Base-by-base conservation (phyloP, 805 yeast genomes). In the Schizosaccharomyces lindneri region DNA sequence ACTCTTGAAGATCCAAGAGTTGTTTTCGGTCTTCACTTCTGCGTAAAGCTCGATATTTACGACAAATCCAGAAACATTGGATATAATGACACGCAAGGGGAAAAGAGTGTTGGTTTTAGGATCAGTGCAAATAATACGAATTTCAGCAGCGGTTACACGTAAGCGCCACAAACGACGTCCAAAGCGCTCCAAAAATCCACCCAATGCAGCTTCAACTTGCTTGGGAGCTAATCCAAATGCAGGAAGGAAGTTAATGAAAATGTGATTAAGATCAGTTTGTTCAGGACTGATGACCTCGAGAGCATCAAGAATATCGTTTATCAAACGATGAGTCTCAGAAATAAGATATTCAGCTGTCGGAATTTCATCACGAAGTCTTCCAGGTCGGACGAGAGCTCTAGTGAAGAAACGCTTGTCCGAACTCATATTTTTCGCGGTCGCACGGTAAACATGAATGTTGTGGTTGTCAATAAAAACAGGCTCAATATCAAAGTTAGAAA, bases 191-290 rank as follows among this genome's bases (percentile, higher is more conserved):
- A 93, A 78, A 81, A 93, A 93, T 24, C 96, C 94, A 66, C 95
- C 97, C 73, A 93, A 89, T 3, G 98, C 97, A 65, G 87, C 88
- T 74, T 90, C 96, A 64, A 93, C 97, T 74, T 93, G 97, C 68
- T 84, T 86, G 59, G 97, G 96, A 64, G 87, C 82, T 63, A 93
- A 85, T 66, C 88, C 88, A 79, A 94, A 93, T 43, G 87, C 90
- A 65, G 96, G 95, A 61, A 96, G 84, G 74, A 93, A 93, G 75
- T 93, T 90, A 73, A 93, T 90, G 76, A 93, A 93, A 65, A 93
- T 93, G 71, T 93, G 97, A 74, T 93, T 93, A 76, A 93, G 77
- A 71, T 93, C 99, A 21, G 97, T 86, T 74, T 93, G 90, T 15
- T 93, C 81, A 61, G 96, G 87, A 67, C 93, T 97, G 68, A 87